phyloP scores from a whole-genome alignment of 495 filamentous ascomycete genomes.

The Elasticomyces elasticus region DNA sequence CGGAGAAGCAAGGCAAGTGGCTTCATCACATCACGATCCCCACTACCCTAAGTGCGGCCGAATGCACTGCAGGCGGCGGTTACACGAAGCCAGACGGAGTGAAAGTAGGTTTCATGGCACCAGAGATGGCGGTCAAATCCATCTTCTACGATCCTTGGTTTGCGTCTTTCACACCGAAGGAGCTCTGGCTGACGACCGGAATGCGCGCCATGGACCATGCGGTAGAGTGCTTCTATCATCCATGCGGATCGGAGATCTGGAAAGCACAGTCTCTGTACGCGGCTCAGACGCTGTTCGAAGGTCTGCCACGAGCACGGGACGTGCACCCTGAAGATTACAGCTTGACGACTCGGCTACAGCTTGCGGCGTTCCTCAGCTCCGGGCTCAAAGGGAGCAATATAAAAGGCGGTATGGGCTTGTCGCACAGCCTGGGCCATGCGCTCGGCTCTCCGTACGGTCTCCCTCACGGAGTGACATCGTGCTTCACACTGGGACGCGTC shows the following conservation, averaged over 20 bases:
- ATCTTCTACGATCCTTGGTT: slow-evolving; percentile 25
- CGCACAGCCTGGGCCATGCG: slow-evolving; percentile 26
- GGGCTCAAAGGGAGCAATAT: slow-evolving; percentile 10
- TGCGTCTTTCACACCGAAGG: slow-evolving; percentile 21
- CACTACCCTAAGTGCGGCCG: slow-evolving; percentile 25
- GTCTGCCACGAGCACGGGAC: slow-evolving; percentile 21
- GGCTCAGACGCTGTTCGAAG: slow-evolving; percentile 22
- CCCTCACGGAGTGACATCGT: slow-evolving; percentile 26
- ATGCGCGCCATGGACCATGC: slow-evolving; percentile 26
- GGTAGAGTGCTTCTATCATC: slow-evolving; percentile 26
- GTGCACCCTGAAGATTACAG: slow-evolving; percentile 18
- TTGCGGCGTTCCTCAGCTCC: slow-evolving; percentile 13
- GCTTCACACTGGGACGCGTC: slow-evolving; percentile 24
- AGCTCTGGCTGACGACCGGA: slow-evolving; percentile 25
- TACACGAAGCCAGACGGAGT: slow-evolving; percentile 21
- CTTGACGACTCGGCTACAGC: slow-evolving; percentile 16
- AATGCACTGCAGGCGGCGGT: slow-evolving; percentile 24
- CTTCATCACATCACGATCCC: slow-evolving; percentile 26
- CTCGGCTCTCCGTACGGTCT: slow-evolving; percentile 25
- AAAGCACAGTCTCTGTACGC: slow-evolving; percentile 22
- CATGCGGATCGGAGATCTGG: slow-evolving; percentile 24
- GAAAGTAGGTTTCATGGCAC: slow-evolving; percentile 24
- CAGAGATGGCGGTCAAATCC: slow-evolving; percentile 22
- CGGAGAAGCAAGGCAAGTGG: slow-evolving; percentile 22
- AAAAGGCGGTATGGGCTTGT: slow-evolving; percentile 20